phyloP scores from a whole-genome alignment of 1,284 basidiomycete genomes.

The Vanrija sp. region DNA sequence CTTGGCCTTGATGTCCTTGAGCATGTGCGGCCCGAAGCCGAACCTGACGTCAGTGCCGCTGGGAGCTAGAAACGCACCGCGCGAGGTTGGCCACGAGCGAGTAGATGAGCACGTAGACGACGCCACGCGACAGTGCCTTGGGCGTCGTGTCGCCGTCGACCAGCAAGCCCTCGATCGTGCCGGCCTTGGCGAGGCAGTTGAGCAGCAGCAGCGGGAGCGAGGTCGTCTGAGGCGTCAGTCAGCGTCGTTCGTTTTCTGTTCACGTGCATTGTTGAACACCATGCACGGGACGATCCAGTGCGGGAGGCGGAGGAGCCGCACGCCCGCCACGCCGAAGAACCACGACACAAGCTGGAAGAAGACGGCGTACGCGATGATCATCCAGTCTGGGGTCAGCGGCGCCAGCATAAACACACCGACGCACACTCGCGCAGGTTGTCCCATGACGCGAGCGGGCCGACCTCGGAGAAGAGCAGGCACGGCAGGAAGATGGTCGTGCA shows the following conservation, averaged over 20 bases:
- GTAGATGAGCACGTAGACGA: conserved; percentile 43
- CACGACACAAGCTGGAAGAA: conserved; percentile 38
- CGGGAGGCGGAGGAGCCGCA: conserved; percentile 30
- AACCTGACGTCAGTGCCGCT: not conserved
- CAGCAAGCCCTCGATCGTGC: conserved; percentile 35
- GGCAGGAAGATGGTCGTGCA: conserved; percentile 42
- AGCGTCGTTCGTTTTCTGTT: not conserved
- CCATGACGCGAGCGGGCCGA: conserved; percentile 40
- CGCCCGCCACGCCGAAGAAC: conserved; percentile 27
- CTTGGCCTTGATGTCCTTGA: conserved; percentile 16
- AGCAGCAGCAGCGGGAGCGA: conserved; percentile 43
- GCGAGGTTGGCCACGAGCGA: conserved; percentile 37
- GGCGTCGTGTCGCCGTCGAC: conserved; percentile 20
- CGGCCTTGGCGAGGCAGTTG: conserved; percentile 32
- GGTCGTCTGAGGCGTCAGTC: conserved; percentile 15
- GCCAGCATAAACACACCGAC: conserved; percentile 1
- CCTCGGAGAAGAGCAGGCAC: conserved; percentile 44
- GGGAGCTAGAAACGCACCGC: not conserved
- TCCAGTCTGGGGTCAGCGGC: conserved; percentile 27
- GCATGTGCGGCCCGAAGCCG: conserved; percentile 12
- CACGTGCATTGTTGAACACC: conserved; percentile 43
- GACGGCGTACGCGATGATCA: conserved; percentile 38
- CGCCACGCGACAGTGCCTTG: conserved; percentile 28
- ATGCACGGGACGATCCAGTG: conserved; percentile 39
- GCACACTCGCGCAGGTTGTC: conserved; percentile 36